Evolutionary conservation across 495 filamentous ascomycete species (phyloP), one percentile per base, ranked within the genome.

Genomic region (Podospora anserina): DNA sequence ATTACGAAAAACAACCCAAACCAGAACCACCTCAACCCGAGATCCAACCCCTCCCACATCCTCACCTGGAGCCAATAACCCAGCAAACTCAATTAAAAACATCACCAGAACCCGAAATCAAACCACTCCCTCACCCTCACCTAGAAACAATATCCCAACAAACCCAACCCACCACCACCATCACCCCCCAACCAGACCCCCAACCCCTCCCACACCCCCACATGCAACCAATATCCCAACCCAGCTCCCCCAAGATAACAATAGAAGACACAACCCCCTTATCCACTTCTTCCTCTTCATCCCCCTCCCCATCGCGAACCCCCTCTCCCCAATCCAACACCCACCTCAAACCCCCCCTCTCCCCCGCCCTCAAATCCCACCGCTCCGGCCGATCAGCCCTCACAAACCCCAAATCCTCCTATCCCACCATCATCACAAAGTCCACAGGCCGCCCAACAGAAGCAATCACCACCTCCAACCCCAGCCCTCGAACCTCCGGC

Each of bases 371-470:
- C 61, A 58, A 15, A 26, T 44, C 6, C 59, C 26, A 18, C 62
- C 57, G 7, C 28, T 27, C 32, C 44, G 53, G 32, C 30, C 11
- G 16, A 0, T 54, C 1, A 11, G 34, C 49, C 59, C 49, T 56
- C 16, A 44, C 57, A 9, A 68, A 66, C 0, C 70, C 70, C 16
- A 68, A 68, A 32, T 65, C 28, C 61, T 71, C 70, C 5, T 71
- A 64, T 63, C 66, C 66, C 18, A 71, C 66, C 6, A 68, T 71
- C 54, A 27, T 66, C 4, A 71, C 70, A 18, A 66, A 66, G 5
- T 71, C 70, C n/a, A 71, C 70, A 11, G 66, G 70, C 63, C 5
- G 55, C 1, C 70, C 63, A 27, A 68, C 70, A 32, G 60, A 66
- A 15, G 66, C 27, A 16, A 30, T 64, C 30, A 59, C 66, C n/a